Percentiles rank a stretch among this genome's conserved stretches.
These are phyloP conservation scores for Theileria parva DNA, from an alignment of 169 alveolate species.

Conservation along the genomic window DNA sequence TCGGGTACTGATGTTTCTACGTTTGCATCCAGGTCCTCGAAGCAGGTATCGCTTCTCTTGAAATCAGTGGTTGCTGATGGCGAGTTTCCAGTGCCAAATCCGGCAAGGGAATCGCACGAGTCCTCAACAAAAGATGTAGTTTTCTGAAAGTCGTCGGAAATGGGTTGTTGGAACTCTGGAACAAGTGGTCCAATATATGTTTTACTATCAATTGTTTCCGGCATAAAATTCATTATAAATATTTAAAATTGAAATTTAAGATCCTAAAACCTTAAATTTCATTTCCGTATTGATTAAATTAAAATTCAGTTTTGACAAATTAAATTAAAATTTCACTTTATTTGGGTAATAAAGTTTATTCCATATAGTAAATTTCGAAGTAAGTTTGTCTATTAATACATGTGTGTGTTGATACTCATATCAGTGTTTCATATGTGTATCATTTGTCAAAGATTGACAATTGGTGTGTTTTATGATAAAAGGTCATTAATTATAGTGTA, in stretches of 20 bases:
- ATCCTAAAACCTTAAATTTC: not conserved
- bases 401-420: too few relatives aligned
- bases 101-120: not conserved
- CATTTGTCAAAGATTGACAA: too few relatives aligned
- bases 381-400: too few relatives aligned
- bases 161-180: not conserved
- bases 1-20: conserved; percentile 46
- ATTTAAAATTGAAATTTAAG: not conserved
- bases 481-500: too few relatives aligned
- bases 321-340: not conserved
- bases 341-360: not conserved
- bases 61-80: not conserved
- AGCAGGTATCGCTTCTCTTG: not conserved
- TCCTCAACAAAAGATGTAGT: not conserved
- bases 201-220: conserved; percentile 4
- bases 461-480: too few relatives aligned
- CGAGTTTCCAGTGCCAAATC: not conserved
- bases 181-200: conserved; percentile 7
- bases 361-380: not conserved
- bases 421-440: too few relatives aligned
- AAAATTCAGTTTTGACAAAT: not conserved
- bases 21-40: conserved; percentile 51
- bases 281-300: not conserved
- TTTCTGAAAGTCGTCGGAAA: not conserved
- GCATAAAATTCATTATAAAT: conserved; percentile 2